Evolutionary conservation across 352 stramenopile genomes (phyloP), one percentile per base, ranked within the genome.

Genomic region (Pythium pyrilobum): DNA sequence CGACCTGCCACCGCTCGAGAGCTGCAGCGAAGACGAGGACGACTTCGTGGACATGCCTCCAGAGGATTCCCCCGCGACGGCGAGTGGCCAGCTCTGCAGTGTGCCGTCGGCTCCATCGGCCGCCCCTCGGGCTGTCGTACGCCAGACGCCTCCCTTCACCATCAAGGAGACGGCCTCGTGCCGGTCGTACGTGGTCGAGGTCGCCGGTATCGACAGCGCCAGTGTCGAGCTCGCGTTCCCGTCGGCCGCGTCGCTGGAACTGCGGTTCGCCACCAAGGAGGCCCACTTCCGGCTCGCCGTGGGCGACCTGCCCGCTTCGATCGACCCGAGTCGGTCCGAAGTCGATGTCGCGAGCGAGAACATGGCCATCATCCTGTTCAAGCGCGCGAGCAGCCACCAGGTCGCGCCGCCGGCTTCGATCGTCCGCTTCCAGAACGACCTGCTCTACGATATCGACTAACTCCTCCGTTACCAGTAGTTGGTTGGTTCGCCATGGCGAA

Each of bases 371-470:
- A 74, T 91, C 28, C 47, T 88, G 20, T 69, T 78, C 39, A 82
- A 83, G 47, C n/a, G 25, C 37, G 7, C 23, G 20, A 15, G 13
- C 7, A 20, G 32, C 20, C 10, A 16, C 12, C 47, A 67, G 56
- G 10, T 10, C 11, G 10, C 57, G 24, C 9, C 42, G 8, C 42
- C 59, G 24, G 27, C 44, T 5, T 49, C 61, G 1, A 60, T 72
- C 27, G 62, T 74, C 29, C 69, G 67, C 24, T 87, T 87, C 56
- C 76, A 87, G 59, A 90, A 90, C 55, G 64, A 90, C 24, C 55
- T 90, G 21, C 59, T 90, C 2, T 87, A 87, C 51, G 71, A 90
- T 48, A 56, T 88, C 20, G 79, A 90, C 45, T 87, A 56, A 71
- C n/a, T n/a, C n/a, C n/a, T n/a, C n/a, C n/a, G n/a, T n/a, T n/a